Percentiles rank a stretch among this genome's conserved stretches.
These are phyloP conservation scores for Backusella liffmaniae DNA, from an alignment of 192 early-diverging fungal species.

Conservation along the genomic window DNA sequence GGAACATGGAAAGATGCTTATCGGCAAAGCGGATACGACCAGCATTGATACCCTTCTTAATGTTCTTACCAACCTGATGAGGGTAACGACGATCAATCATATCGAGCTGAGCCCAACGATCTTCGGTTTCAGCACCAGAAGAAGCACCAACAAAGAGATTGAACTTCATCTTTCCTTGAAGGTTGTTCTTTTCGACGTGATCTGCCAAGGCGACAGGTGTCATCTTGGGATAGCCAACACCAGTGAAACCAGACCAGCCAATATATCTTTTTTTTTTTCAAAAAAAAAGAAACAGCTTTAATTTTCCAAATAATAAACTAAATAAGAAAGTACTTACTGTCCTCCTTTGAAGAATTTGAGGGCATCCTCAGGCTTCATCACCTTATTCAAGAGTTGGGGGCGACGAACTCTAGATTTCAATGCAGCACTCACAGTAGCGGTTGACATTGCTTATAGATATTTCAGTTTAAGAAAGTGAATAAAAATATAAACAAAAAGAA, in stretches of 20 bases:
- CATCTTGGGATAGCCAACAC: constrained; percentile 45
- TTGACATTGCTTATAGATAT: constrained; percentile 12
- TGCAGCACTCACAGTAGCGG: constrained; percentile 24
- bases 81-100: constrained; percentile 48
- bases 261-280: constrained; percentile 14
- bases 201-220: constrained; percentile 39
- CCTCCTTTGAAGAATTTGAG: constrained; percentile 40
- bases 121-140: constrained; percentile 33
- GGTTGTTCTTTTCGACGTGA: constrained; percentile 42
- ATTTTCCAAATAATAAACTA: neutral
- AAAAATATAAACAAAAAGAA: constrained; percentile 9
- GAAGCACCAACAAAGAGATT: constrained; percentile 43
- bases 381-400: constrained; percentile 32
- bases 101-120: constrained; percentile 38
- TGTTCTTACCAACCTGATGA: constrained; percentile 39
- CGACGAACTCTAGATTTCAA: constrained; percentile 36
- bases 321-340: constrained; percentile 24
- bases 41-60: constrained; percentile 40
- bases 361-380: constrained; percentile 36
- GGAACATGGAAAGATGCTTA: constrained; percentile 47
- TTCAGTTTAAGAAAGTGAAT: neutral
- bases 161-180: constrained; percentile 44
- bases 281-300: neutral
- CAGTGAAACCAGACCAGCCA: constrained; percentile 39
- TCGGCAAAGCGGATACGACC: constrained; percentile 44